A percentile compares a stretch with the other conserved stretches of the same genome.
These are phyloP conservation scores for Byssoonygena ceratinophila DNA, from an alignment of 2,329 filamentous ascomycete genomes.

Conservation along the genomic window DNA sequence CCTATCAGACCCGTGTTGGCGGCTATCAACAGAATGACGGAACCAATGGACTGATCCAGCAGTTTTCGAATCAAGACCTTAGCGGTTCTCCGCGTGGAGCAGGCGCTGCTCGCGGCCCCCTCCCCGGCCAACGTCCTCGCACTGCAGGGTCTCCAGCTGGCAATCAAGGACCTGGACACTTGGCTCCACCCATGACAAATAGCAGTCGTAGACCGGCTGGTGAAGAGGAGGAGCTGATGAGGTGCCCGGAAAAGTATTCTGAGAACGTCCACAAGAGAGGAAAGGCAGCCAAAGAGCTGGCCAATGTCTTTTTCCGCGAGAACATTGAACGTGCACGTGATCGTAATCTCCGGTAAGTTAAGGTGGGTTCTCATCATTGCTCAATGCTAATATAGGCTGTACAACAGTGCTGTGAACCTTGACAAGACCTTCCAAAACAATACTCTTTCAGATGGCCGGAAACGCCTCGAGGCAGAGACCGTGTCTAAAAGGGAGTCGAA, in stretches of 20 bases:
- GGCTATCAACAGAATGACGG: conserved; percentile 58
- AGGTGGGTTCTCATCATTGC: not conserved
- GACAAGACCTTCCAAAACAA: conserved; percentile 75
- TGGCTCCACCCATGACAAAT: conserved; percentile 56
- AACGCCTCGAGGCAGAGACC: conserved; percentile 73
- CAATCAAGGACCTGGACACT: conserved; percentile 52
- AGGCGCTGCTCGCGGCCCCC: conserved; percentile 52
- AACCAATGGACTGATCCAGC: conserved; percentile 83
- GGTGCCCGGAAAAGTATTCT: conserved; percentile 74
- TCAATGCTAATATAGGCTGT: not conserved
- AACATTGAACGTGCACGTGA: conserved; percentile 93
- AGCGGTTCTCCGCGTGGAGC: conserved; percentile 53
- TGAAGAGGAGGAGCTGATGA: conserved; percentile 62
- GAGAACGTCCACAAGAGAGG: conserved; percentile 70
- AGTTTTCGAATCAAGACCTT: conserved; percentile 94
- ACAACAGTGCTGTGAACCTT: conserved; percentile 71
- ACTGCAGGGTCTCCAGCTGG: conserved; percentile 60
- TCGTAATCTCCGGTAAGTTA: conserved; percentile 73
- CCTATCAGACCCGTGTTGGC: conserved; percentile 38
- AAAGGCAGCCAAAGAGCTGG: conserved; percentile 54
- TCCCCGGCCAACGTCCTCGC: conserved; percentile 61
- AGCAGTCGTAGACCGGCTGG: conserved; percentile 43
- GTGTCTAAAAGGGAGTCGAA: conserved; percentile 88
- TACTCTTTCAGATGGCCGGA: conserved; percentile 61
- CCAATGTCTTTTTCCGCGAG: conserved; percentile 86